These are phyloP conservation scores for Aulographum hederae DNA, from an alignment of 2,329 filamentous ascomycete genomes.

Conservation along the genomic window DNA sequence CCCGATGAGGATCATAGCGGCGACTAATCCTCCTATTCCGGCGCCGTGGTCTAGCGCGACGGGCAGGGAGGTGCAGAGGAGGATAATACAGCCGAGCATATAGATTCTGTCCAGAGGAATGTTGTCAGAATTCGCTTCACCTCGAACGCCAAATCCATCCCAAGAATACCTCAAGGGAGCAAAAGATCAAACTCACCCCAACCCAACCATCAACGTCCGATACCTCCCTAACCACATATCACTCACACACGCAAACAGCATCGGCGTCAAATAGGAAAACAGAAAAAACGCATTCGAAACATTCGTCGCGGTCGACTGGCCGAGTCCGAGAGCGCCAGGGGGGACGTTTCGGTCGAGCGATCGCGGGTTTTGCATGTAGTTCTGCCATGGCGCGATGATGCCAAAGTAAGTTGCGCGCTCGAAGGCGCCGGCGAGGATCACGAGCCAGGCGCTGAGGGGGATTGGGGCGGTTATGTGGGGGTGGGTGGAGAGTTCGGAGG, in stretches of 20 bases:
- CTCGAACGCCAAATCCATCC: no score
- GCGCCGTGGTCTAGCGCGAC: slow-evolving; percentile 6
- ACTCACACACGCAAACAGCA: no score
- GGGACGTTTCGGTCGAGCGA: slow-evolving; percentile 15
- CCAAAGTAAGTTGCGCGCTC: slow-evolving; percentile 4
- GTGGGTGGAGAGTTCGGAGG: no score
- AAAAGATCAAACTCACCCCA: no score
- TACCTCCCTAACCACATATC: no score
- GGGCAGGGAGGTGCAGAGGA: slow-evolving; percentile 12
- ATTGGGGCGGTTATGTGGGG: slow-evolving; percentile 1
- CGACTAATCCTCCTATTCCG: slow-evolving; percentile 10
- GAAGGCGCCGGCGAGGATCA: slow-evolving; percentile 1
- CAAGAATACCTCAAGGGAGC: no score
- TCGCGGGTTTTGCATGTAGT: slow-evolving; percentile 23
- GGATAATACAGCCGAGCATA: slow-evolving; percentile 8
- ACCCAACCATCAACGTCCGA: no score
- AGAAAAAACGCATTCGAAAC: slow-evolving; percentile 36
- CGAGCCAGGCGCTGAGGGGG: slow-evolving; percentile 1
- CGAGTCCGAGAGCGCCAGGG: slow-evolving; percentile 14
- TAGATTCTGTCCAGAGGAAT: background rate
- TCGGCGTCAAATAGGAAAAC: no score
- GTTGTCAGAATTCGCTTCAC: slow-evolving; percentile 5
- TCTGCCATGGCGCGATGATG: slow-evolving; percentile 17
- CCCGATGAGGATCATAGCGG: slow-evolving; percentile 18
- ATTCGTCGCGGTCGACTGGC: slow-evolving; percentile 26